Evolutionary conservation across 768 basidiomycete genomes (phyloP).

Genomic region (Suillus occidentalis): DNA sequence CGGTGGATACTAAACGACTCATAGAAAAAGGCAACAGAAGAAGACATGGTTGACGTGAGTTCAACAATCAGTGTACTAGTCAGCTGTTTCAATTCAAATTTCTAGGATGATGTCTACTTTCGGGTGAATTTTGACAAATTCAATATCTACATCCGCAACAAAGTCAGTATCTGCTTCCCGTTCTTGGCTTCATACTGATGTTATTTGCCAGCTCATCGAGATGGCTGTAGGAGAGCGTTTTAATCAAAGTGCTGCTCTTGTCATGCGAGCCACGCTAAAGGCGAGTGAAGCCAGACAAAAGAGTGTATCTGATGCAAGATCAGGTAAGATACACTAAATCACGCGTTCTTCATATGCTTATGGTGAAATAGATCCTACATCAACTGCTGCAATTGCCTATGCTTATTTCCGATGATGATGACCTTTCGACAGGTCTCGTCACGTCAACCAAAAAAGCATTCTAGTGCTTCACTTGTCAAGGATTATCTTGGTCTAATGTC

Average conservation of each 20-base stretch:
- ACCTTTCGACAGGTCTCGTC: conserved; percentile 63
- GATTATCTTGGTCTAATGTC: conserved; percentile 83
- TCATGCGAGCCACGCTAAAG: conserved; percentile 71
- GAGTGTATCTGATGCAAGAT: conserved; percentile 58
- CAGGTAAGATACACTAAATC: conserved; percentile 44
- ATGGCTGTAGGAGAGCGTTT: conserved; percentile 75
- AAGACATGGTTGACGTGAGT: conserved; percentile 69
- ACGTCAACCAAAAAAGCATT: conserved; percentile 52
- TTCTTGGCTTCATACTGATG: conserved; percentile 14
- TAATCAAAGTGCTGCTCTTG: conserved; percentile 70
- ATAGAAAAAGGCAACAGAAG: conserved; percentile 53
- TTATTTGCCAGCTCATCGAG: conserved; percentile 63
- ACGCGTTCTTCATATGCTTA: conserved; percentile 2
- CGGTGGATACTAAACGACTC: conserved; percentile 13
- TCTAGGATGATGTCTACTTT: conserved; percentile 72
- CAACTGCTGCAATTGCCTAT: conserved; percentile 62
- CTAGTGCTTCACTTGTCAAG: conserved; percentile 62
- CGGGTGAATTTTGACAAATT: conserved; percentile 90
- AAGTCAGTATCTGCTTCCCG: conserved; percentile 43
- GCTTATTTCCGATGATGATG: conserved; percentile 61
- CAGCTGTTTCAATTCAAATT: not conserved
- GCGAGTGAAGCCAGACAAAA: conserved; percentile 66
- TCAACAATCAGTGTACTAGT: not conserved
- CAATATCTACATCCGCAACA: conserved; percentile 83
- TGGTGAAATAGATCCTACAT: conserved; percentile 54